Base-by-base conservation (phyloP, 192 early-diverging fungal genomes). In the Geranomyces michiganensis region DNA sequence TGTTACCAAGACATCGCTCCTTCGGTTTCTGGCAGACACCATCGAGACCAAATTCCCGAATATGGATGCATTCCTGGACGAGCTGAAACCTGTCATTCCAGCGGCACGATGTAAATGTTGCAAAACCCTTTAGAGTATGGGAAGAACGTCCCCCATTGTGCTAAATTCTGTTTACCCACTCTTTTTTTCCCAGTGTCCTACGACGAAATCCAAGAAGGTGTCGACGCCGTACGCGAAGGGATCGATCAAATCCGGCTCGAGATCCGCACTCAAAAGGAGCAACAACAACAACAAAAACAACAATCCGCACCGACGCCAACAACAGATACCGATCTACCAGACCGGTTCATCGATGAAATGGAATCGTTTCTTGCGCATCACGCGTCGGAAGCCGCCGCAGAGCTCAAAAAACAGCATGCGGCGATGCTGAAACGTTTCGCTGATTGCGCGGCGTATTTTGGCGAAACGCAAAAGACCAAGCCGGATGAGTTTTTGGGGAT, bases 21-120 rank as follows among this genome's bases (percentile, higher is more conserved):
- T 83, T 19, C 78, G 79, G 29, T 83, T 83, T 66, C 41, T 83
- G n/a, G 78, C 74, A 21, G 73, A 67, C 10, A 61, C 78, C 8
- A 56, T 83, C 43, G 81, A 83, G 12, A 48, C 55, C 9, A 80
- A 83, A 32, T 80, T 83, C 33, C 75, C 71, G 9, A 24, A 77
- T 15, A 36, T 80, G 27, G 32, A 60, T 13, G 44, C 24, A 1
- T 83, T 80, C 59, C 7, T 69, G 9, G 36, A 59, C 10, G 81
- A 83, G 12, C 55, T 83, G 0, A 59, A 68, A 55, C 60, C 51
- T 17, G 70, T 80, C 45, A 61, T 49, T n/a, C 58, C 72, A 22
- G 81, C 78, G 46, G 59, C 69, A 10, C 65, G 74, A 67, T 7
- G 51, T 53, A 53, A 10, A 19, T n/a, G n/a, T n/a, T n/a, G n/a